Percentiles rank a stretch among this genome's conserved stretches.
phyloP scores from a whole-genome alignment of 768 basidiomycete genomes.

The Mycena latifolia region DNA sequence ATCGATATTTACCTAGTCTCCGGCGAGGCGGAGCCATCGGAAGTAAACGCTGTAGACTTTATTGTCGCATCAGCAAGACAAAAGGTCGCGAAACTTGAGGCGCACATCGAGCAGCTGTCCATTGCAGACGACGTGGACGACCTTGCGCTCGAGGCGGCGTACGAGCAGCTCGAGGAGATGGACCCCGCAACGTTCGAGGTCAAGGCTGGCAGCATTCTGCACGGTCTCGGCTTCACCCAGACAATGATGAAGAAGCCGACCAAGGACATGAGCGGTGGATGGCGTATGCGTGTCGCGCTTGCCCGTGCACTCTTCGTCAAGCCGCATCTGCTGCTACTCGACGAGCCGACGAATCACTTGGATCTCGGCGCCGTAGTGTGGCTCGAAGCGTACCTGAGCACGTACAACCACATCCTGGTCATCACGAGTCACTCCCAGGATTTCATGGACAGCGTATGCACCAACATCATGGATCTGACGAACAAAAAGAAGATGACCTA shows the following conservation, averaged over 20 bases:
- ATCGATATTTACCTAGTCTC: constrained; percentile 98
- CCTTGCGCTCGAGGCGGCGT: constrained; percentile 85
- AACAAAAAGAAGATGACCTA: constrained; percentile 92
- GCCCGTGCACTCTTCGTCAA: constrained; percentile 97
- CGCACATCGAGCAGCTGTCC: constrained; percentile 93
- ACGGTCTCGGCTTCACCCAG: constrained; percentile 93
- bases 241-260: constrained; percentile 97
- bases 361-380: constrained; percentile 99
- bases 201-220: constrained; percentile 96
- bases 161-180: constrained; percentile 97
- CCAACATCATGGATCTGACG: constrained; percentile 98
- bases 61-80: constrained; percentile 92
- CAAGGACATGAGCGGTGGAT: constrained; percentile 99
- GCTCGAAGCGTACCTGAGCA: constrained; percentile 97
- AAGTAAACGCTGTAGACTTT: constrained; percentile 97
- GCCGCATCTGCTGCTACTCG: constrained; percentile 94
- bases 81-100: constrained; percentile 95
- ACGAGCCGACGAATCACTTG: constrained; percentile 93
- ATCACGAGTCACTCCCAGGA: constrained; percentile 99
- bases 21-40: constrained; percentile 96
- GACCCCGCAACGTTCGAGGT: constrained; percentile 96
- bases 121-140: constrained; percentile 93
- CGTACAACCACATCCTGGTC: constrained; percentile 98
- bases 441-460: constrained; percentile 98
- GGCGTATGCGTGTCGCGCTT: constrained; percentile 98